Conservation (phyloP, 1,284 basidiomycete genomes). For the Pterula multifida region DNA sequence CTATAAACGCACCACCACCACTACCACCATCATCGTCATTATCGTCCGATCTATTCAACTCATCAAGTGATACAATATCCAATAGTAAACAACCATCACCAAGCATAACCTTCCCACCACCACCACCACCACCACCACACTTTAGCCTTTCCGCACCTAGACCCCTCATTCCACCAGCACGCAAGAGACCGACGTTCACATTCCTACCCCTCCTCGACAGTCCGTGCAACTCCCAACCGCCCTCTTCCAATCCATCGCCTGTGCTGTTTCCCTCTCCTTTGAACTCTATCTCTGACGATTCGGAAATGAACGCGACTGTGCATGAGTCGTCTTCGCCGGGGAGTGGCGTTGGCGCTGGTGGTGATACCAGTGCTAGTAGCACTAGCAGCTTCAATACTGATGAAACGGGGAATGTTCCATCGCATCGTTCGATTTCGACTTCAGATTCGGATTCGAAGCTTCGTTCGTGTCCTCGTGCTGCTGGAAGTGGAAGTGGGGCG, state of each 20-base stretch:
- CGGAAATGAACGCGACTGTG: too few relatives aligned
- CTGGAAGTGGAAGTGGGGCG: too few relatives aligned
- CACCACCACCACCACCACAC: slow-evolving; percentile 6
- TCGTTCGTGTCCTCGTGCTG: too few relatives aligned
- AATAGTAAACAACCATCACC: background rate
- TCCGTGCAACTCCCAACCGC: slow-evolving; percentile 11
- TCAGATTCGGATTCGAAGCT: too few relatives aligned
- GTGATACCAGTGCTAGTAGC: too few relatives aligned
- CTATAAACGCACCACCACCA: background rate
- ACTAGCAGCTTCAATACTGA: too few relatives aligned
- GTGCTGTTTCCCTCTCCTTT: background rate
- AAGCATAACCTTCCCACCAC: background rate
- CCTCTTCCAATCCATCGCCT: background rate
- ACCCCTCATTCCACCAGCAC: slow-evolving; percentile 15
- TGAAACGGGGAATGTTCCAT: too few relatives aligned
- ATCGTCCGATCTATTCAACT: background rate
- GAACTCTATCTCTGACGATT: background rate
- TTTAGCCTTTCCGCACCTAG: slow-evolving; percentile 15
- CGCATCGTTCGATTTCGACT: background rate
- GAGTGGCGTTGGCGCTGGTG: too few relatives aligned
- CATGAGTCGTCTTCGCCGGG: background rate
- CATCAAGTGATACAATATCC: background rate
- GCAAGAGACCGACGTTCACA: slow-evolving; percentile 21
- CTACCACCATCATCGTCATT: background rate
- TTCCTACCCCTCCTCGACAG: slow-evolving; percentile 30